Base-by-base conservation (phyloP, 352 stramenopile species). In the Phytophthora pistaciae region DNA sequence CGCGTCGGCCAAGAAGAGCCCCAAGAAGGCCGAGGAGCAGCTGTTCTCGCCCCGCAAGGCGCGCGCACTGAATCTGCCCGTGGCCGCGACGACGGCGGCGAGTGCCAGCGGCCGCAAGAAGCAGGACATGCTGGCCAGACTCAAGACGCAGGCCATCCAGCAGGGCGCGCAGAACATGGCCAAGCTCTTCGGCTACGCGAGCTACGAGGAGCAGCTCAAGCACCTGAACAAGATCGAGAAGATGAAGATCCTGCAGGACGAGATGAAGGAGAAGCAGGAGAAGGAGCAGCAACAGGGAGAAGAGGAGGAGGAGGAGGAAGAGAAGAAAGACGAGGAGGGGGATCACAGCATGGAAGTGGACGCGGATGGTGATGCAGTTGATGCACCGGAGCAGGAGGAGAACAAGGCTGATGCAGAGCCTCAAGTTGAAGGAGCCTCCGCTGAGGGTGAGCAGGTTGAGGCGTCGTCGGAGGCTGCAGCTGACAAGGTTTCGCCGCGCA, bases 111-210 rank as follows among this genome's bases (percentile, higher is more conserved):
- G 80, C 82, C 62, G 75, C 11, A 91, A 90, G 75, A 91, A 94
- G 66, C 80, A 90, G 54, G 74, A 91, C 11, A 61, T 94, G 75
- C 59, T 94, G 42, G 50, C 54, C 3, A 79, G 84, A 54, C 74
- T 94, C 29, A 66, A 74, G 27, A 77, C 68, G 16, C 83, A 94
- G 56, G 87, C 87, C 21, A 88, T 94, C 42, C 61, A 85, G 52
- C 87, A 94, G 74, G 78, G 79, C 20, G 82, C 84, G 5, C 72
- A 90, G 46, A 78, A 80, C 16, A 86, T 86, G 73, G 89, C 89
- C 68, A 92, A 92, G 70, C 36, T 93, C 5, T 95, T 96, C 64
- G 89, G 89, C 4, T 94, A 93, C 65, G 58, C 64, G 20, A 94
- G 69, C 52, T 91, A 90, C 61, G 83, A 93, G 49, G 83, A 92